Conservation (phyloP, 2,329 filamentous ascomycete genomes). For the Fusarium aywerte region DNA sequence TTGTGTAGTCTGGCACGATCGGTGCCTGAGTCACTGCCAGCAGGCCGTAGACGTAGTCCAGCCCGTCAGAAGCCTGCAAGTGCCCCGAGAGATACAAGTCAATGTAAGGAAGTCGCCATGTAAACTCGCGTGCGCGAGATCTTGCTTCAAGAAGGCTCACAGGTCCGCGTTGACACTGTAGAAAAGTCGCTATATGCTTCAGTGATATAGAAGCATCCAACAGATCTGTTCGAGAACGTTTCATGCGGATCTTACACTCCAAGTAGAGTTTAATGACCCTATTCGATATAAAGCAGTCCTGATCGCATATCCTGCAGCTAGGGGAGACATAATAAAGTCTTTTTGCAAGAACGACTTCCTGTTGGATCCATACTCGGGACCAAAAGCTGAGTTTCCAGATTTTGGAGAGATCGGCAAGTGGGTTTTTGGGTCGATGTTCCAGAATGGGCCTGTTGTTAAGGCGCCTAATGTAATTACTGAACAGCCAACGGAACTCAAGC, state of each 20-base stretch:
- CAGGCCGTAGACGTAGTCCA: constrained; percentile 5
- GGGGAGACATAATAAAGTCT: neutral
- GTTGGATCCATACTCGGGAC: neutral
- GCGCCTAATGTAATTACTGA: no score
- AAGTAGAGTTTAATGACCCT: neutral
- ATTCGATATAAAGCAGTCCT: neutral
- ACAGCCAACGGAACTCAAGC: no score
- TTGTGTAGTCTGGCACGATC: neutral
- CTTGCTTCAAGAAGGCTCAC: neutral
- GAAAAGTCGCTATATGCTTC: neutral
- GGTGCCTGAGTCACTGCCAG: neutral
- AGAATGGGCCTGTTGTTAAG: no score
- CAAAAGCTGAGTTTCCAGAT: neutral
- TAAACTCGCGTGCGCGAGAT: neutral
- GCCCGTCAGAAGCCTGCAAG: neutral
- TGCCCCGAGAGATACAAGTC: neutral
- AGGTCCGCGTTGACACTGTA: neutral
- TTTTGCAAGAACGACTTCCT: neutral
- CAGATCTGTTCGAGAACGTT: no score
- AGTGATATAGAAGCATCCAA: neutral
- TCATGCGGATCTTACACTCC: no score
- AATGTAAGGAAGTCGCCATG: neutral
- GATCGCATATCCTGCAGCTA: fast-evolving
- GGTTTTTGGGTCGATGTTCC: no score
- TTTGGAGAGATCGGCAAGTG: fast-evolving